Conservation (phyloP, 805 yeast genomes). For the Vanderwaltozyma tropicalis region DNA sequence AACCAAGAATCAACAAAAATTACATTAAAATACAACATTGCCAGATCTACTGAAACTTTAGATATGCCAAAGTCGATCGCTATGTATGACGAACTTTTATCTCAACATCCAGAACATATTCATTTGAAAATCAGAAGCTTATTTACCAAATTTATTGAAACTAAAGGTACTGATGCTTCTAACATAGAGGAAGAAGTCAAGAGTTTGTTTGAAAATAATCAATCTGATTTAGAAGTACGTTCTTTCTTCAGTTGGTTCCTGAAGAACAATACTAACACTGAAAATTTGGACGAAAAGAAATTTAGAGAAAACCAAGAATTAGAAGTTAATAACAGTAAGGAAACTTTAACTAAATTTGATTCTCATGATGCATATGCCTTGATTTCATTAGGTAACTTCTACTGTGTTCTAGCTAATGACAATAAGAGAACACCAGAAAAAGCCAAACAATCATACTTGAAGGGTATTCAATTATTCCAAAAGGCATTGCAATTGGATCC, state of each 20-base stretch:
- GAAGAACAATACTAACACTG: constrained; percentile 25
- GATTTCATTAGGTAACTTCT: constrained; percentile 81
- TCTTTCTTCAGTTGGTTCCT: constrained; percentile 90
- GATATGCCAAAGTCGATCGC: constrained; percentile 19
- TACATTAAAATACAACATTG: constrained; percentile 60
- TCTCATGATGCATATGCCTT: constrained; percentile 87
- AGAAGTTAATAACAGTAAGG: constrained; percentile 75
- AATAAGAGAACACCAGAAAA: constrained; percentile 35
- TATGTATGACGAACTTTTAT: constrained; percentile 46
- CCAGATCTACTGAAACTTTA: constrained; percentile 56
- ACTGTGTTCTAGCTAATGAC: constrained; percentile 74
- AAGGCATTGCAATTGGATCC: constrained; percentile 82
- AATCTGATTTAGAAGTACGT: constrained; percentile 68
- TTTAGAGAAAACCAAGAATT: constrained; percentile 36
- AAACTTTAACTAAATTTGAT: constrained; percentile 69
- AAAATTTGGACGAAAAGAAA: constrained; percentile 24
- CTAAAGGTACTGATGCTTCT: constrained; percentile 28
- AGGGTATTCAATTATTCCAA: constrained; percentile 88
- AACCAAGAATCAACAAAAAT: constrained; percentile 27
- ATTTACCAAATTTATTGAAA: constrained; percentile 41
- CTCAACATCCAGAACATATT: constrained; percentile 55
- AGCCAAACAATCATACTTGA: constrained; percentile 63
- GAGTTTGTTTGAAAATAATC: constrained; percentile 42
- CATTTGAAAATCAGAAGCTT: constrained; percentile 67
- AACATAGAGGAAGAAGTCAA: constrained; percentile 3